Evolutionary conservation across 2,329 filamentous ascomycete species (phyloP), one percentile per base, ranked within the genome.

Genomic region (Aureobasidium pullulans): DNA sequence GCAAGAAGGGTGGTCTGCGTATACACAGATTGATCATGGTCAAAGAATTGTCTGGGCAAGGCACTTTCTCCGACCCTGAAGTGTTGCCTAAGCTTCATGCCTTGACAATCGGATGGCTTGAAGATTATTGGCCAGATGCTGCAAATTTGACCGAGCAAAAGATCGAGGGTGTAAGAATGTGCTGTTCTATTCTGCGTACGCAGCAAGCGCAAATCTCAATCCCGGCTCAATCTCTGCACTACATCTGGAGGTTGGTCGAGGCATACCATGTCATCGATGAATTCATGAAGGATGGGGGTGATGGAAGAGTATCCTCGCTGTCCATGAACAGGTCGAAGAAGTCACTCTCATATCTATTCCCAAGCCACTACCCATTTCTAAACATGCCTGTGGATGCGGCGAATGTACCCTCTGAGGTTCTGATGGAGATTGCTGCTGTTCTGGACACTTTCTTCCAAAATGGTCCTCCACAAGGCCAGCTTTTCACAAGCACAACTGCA

Each of bases 101-200:
- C 29, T 28, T 59, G 32, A 62, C 47, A 9, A 59, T 49, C 15
- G 54, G 57, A 46, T 99, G 94, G 94, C 85, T 99, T 60, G 86
- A 87, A 11, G 92, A 93, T 4, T 92, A 97, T 72, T 99, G 94
- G 94, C 93, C 93, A 11, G 84, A 84, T 62, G 83, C 81, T 0
- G 81, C 83, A 4, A 79, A 85, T 31, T 84, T 93, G 9, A 91
- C 85, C 2, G 87, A 92, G 37, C 89, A 96, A 68, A 97, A 91
- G 84, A 88, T 87, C 64, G 90, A 96, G 23, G 94, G 97, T 74
- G 89, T 97, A 16, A 88, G 94, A 15, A 78, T 99, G 15, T 96
- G 93, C 73, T 96, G 91, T 73, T 95, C 93, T 0, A 88, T 99
- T 36, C 80, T 99, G 37, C 90, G 93, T 8, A 91, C 89, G 62